Evolutionary conservation across 768 basidiomycete genomes (phyloP).

Genomic region (Epithele typhae): DNA sequence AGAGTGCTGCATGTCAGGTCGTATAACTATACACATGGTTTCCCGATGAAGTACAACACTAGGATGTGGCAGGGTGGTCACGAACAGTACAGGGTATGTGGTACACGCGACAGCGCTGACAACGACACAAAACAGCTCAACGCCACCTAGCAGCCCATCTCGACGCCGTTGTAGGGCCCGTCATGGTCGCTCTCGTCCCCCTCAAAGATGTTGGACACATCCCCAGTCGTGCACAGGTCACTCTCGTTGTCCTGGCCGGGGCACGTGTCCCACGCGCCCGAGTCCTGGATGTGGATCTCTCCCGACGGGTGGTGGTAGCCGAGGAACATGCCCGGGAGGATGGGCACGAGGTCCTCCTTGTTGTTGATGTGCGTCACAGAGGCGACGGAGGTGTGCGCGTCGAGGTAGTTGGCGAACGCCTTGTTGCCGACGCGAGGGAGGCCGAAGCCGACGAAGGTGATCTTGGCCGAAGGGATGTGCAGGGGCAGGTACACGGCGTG

Average conservation of each 20-base stretch:
- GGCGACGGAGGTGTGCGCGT: slow-evolving; percentile 31
- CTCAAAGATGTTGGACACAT: slow-evolving; percentile 42
- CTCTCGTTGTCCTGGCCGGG: slow-evolving; percentile 59
- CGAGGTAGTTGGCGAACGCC: slow-evolving; percentile 55
- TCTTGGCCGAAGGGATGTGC: slow-evolving; percentile 35
- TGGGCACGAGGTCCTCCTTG: slow-evolving; percentile 37
- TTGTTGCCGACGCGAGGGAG: slow-evolving; percentile 47
- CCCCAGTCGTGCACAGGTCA: slow-evolving; percentile 45
- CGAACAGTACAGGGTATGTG: too few species aligned
- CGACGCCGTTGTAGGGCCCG: slow-evolving; percentile 39
- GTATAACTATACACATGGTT: too few species aligned
- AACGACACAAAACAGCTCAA: too few species aligned
- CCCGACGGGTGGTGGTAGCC: slow-evolving; percentile 44
- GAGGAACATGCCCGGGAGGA: slow-evolving; percentile 29
- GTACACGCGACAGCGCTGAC: too few species aligned
- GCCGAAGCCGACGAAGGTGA: slow-evolving; percentile 25
- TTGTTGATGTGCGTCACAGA: slow-evolving; percentile 55
- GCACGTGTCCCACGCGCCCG: slow-evolving; percentile 49
- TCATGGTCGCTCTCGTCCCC: slow-evolving; percentile 42
- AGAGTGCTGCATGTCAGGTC: slow-evolving; percentile 14
- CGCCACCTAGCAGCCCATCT: slow-evolving; percentile 19
- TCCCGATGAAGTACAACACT: too few species aligned
- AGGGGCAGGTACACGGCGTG: slow-evolving; percentile 50
- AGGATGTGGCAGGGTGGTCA: too few species aligned
- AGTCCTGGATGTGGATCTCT: slow-evolving; percentile 36